These are phyloP conservation scores for Anethum foeniculum DNA, from an alignment of 140 eudicot genomes.

Conservation along the genomic window DNA sequence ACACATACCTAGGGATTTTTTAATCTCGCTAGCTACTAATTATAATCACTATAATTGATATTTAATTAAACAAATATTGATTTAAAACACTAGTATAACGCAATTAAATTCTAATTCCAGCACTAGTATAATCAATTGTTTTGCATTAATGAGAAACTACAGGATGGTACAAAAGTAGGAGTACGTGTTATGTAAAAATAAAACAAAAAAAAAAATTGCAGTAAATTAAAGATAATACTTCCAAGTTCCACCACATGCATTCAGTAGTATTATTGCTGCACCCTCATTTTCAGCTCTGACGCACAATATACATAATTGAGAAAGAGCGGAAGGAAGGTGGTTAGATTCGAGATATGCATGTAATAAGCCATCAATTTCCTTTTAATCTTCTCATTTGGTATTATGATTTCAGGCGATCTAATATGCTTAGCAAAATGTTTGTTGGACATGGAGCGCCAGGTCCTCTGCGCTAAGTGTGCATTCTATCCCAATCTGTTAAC, in stretches of 20 bases:
- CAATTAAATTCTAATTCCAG: no score
- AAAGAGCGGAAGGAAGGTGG: constrained; percentile 3
- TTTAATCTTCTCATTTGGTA: neutral
- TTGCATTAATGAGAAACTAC: neutral
- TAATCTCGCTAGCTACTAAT: no score
- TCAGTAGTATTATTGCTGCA: neutral
- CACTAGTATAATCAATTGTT: no score
- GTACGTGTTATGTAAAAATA: neutral
- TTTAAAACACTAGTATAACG: no score
- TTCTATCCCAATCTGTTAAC: constrained; percentile 79
- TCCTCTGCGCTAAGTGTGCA: constrained; percentile 95
- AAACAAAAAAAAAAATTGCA: neutral
- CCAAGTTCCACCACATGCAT: constrained; percentile 3
- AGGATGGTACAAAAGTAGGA: neutral
- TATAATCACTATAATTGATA: no score
- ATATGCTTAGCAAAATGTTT: constrained; percentile 54
- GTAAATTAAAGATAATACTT: neutral
- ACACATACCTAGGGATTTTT: no score
- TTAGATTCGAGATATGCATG: neutral
- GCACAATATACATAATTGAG: neutral
- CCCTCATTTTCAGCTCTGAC: constrained; percentile 14
- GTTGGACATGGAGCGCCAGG: constrained; percentile 79
- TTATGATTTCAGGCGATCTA: neutral
- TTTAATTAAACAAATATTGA: no score
- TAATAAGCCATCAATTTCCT: neutral